Base-by-base conservation (phyloP, 1,284 basidiomycete species). In the Cryptococcus sp. region DNA sequence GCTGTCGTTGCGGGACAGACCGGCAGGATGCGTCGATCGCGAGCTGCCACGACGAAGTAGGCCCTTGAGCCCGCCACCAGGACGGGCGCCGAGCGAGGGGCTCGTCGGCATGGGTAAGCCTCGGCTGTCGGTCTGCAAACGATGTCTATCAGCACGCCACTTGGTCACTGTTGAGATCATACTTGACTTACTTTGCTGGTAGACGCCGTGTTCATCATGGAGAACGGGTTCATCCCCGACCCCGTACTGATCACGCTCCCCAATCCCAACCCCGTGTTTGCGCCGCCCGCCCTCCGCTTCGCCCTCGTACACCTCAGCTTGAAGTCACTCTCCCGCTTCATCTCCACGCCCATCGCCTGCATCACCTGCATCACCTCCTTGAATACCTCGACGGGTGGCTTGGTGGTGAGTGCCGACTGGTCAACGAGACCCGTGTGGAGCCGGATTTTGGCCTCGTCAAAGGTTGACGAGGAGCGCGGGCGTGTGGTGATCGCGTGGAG, bases 371-470 rank as follows among this genome's bases (percentile, higher is more conserved):
- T 82, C 37, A 98, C 84, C 71, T 93, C 88, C 58, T 82, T 83
- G 80, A 98, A 90, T 44, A 98, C 91, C 61, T 91, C 88, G 6
- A 85, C 83, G 13, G 95, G 94, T 15, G 86, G 80, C 18, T 85
- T 83, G 7, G 87, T 90, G 9, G 94, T 96, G 62, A 98, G 84
- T 40, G 88, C 95, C 21, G 87, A 87, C 70, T 91, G 88, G 76
- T 98, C 95, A 28, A 98, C 88, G 1, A 94, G 87, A 63, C 95
- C 94, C 63, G 90, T 87, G 71, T 98, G 95, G 43, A 89, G 83
- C 15, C 90, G 85, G 52, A 98, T 79, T 54, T 84, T 84, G 38
- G 81, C 81, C 61, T 85, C 85, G 8, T 66, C 65, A 15, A 55
- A 52, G 28, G 35, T 35, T 52, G 48, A 46, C 11, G 43, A n/a